Evolutionary conservation across 1,284 basidiomycete genomes (phyloP).

Genomic region (Agaricales sp.): DNA sequence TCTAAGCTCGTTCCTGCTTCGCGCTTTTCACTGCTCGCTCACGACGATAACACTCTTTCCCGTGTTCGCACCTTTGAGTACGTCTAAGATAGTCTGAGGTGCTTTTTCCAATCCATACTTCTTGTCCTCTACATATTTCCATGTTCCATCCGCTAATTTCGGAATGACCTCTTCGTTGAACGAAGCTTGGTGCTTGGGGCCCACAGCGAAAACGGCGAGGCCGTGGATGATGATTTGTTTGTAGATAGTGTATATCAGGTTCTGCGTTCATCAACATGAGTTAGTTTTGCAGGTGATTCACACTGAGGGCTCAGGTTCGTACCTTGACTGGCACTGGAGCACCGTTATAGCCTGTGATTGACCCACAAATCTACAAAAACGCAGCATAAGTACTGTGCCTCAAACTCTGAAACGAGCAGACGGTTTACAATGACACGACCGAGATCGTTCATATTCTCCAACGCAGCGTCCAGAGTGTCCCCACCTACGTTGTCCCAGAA

Average conservation of each 20-base stretch:
- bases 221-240: conserved; percentile 47
- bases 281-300: conserved; percentile 20
- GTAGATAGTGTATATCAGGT: conserved; percentile 25
- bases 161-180: conserved; percentile 44
- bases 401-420: conserved; percentile 20
- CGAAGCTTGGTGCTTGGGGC: conserved; percentile 24
- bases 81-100: conserved; percentile 39
- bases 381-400: conserved; percentile 6
- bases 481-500: conserved; percentile 54
- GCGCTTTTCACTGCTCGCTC: conserved; percentile 28
- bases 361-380: neutral
- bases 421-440: conserved; percentile 30
- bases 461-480: conserved; percentile 47
- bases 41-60: conserved; percentile 49
- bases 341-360: conserved; percentile 21
- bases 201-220: conserved; percentile 40
- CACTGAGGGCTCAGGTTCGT: no score
- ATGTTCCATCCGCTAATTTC: conserved; percentile 42
- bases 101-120: conserved; percentile 39
- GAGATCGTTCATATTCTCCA: conserved; percentile 36
- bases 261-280: neutral
- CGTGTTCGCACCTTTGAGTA: conserved; percentile 46
- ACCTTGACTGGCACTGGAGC: conserved; percentile 10
- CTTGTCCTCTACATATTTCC: conserved; percentile 50
- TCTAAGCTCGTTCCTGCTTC: no score